Percentiles rank a stretch among this genome's conserved stretches.
Conservation (phyloP, 768 basidiomycete genomes). For the Boletus sp. region DNA sequence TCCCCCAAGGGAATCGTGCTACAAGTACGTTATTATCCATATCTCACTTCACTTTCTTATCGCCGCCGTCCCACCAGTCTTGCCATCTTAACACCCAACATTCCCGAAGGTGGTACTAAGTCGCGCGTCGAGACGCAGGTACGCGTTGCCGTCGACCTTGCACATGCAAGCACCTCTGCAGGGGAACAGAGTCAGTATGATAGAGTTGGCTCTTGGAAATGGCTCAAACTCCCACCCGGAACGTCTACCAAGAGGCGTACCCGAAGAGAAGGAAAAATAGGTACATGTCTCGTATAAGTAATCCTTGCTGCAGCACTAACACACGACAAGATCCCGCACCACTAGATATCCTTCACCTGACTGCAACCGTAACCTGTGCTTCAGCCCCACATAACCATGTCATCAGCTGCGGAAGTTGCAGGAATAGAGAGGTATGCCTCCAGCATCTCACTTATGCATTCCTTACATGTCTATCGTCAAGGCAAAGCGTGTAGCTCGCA, state of each 20-base stretch:
- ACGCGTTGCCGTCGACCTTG: conserved; percentile 77
- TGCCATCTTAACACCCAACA: conserved; percentile 78
- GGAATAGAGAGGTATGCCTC: conserved; percentile 70
- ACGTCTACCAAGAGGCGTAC: conserved; percentile 83
- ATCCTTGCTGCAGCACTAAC: conserved; percentile 18
- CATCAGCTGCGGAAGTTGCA: conserved; percentile 84
- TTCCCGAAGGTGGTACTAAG: conserved; percentile 82
- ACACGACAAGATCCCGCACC: conserved; percentile 55
- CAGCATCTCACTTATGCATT: not conserved
- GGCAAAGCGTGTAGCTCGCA: conserved; percentile 89
- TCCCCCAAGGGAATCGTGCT: conserved; percentile 73
- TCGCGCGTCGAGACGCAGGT: conserved; percentile 96
- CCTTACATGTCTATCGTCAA: conserved; percentile 30
- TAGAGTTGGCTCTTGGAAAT: conserved; percentile 87
- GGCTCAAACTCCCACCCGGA: conserved; percentile 76
- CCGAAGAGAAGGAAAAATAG: conserved; percentile 81
- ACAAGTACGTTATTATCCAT: conserved; percentile 52
- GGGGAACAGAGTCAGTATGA: conserved; percentile 67
- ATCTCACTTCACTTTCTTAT: conserved; percentile 14
- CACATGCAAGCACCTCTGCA: conserved; percentile 59
- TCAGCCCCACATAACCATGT: conserved; percentile 76
- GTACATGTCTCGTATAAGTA: conserved; percentile 37
- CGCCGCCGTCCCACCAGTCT: conserved; percentile 45
- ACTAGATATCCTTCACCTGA: conserved; percentile 70
- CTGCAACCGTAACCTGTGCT: conserved; percentile 75